Evolutionary conservation across 768 basidiomycete species (phyloP).

Genomic region (Lactarius sanguifluus): DNA sequence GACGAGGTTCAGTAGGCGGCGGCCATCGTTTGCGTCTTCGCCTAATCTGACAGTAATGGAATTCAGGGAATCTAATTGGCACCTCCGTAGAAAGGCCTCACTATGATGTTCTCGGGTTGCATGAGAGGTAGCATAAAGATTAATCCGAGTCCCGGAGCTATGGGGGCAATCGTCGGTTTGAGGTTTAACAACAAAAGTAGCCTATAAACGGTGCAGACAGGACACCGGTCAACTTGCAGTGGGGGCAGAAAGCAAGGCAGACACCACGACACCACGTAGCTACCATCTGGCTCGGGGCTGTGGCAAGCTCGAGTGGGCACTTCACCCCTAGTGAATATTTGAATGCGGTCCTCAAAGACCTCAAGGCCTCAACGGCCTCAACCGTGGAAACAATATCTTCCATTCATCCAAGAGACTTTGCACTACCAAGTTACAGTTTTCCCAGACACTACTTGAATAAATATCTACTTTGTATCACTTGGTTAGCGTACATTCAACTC

Average conservation of each 20-base stretch:
- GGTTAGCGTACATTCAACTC: slow-evolving; percentile 8
- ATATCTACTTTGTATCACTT: neutral
- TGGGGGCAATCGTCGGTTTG: neutral
- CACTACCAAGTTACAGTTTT: neutral
- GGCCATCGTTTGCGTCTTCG: slow-evolving; percentile 21
- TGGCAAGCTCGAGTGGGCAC: neutral
- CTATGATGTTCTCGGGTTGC: slow-evolving; percentile 12
- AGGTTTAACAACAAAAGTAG: neutral
- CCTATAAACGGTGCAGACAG: neutral
- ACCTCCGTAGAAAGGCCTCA: neutral
- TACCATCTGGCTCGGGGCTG: neutral
- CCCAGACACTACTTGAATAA: neutral
- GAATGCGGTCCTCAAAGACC: neutral
- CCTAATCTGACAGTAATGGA: slow-evolving; percentile 14
- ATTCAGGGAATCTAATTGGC: neutral
- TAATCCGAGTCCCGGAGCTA: neutral
- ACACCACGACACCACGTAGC: neutral
- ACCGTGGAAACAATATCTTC: neutral
- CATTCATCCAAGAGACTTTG: slow-evolving; percentile 7
- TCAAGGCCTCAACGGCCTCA: no score
- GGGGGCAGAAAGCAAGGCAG: neutral
- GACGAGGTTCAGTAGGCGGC: slow-evolving; percentile 3
- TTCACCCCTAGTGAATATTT: neutral
- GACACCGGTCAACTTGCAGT: neutral
- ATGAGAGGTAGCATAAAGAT: neutral